Base-by-base conservation (phyloP, 75 land plant genomes). In the Adiantum capillusveneris region DNA sequence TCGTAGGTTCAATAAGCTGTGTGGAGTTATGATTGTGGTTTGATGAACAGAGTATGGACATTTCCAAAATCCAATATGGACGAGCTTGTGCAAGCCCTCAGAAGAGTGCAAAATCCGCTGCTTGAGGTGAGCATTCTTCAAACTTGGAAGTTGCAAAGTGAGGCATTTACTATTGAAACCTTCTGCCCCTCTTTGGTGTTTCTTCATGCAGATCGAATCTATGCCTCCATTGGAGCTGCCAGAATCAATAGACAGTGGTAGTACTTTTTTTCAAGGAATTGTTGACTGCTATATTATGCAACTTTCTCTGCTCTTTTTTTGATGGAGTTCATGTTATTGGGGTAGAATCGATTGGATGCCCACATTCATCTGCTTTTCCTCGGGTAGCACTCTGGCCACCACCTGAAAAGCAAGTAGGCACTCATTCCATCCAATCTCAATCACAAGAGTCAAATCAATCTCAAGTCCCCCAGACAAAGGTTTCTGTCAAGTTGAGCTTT, bases 71-170 rank as follows among this genome's bases (percentile, higher is more conserved):
- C 48, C 29, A 65, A 42, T 30, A 24, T 72, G 18, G 61, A 56
- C 21, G 68, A 72, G 50, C 63, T 72, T 30, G 68, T 72, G 45
- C 75, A 65, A 41, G 57, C 43, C 7, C 68, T 72, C 14, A 21
- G 25, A 53, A 59, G 58, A 48, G 29, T 72, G 30, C 56, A 55
- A 14, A 60, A 30, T 25, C 70, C 70, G 29, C 37, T 14, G 3
- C 17, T 72, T 31, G 43, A 25, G 68, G 75, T 72, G 27, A 52
- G 69, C 27, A 17, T 57, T n/a, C n/a, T n/a, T n/a, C n/a, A n/a
- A n/a, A n/a, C n/a, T n/a, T n/a, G n/a, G n/a, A n/a, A n/a, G n/a
- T n/a, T n/a, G n/a, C n/a, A n/a, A n/a, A n/a, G n/a, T n/a, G n/a
- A n/a, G n/a, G n/a, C n/a, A n/a, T n/a, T n/a, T n/a, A n/a, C n/a